phyloP scores from a whole-genome alignment of 768 basidiomycete species.

The Tulasnella sp. region DNA sequence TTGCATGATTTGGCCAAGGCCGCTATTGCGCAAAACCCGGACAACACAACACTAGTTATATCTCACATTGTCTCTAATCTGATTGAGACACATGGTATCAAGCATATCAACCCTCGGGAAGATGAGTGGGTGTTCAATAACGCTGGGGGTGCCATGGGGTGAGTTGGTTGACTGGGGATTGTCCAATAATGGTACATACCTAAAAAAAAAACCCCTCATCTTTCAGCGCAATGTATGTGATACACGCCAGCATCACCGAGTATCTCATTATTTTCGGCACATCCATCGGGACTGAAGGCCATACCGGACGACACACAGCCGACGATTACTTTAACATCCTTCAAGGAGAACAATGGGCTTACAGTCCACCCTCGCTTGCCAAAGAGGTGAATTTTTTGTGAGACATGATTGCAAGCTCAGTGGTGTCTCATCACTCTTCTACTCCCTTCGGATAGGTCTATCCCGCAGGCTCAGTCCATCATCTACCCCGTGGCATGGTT shows the following conservation, averaged over 20 bases:
- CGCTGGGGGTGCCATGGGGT: conserved; percentile 93
- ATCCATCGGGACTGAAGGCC: conserved; percentile 93
- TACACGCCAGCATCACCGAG: conserved; percentile 94
- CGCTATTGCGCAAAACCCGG: conserved; percentile 55
- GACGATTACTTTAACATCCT: conserved; percentile 99
- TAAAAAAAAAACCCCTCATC: not conserved
- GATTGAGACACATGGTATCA: conserved; percentile 53
- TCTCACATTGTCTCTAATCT: conserved; percentile 74
- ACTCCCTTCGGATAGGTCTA: conserved; percentile 39
- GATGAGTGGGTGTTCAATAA: conserved; percentile 94
- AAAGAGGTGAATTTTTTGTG: conserved; percentile 66
- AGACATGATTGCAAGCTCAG: no score
- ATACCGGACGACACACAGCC: conserved; percentile 84
- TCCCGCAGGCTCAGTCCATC: conserved; percentile 70
- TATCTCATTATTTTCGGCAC: conserved; percentile 95
- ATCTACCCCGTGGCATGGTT: conserved; percentile 65
- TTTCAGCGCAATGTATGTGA: conserved; percentile 75
- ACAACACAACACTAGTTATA: conserved; percentile 64
- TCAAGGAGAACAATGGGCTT: conserved; percentile 91
- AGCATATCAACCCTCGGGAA: conserved; percentile 41
- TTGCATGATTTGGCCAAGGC: conserved; percentile 64
- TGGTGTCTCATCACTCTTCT: not conserved
- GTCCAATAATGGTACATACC: not conserved
- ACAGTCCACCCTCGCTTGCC: conserved; percentile 63
- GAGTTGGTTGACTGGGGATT: no score